A percentile compares a stretch with the other conserved stretches of the same genome.
These are phyloP conservation scores for Chenopodium formosanum DNA, from an alignment of 148 eudicot species.

Conservation along the genomic window DNA sequence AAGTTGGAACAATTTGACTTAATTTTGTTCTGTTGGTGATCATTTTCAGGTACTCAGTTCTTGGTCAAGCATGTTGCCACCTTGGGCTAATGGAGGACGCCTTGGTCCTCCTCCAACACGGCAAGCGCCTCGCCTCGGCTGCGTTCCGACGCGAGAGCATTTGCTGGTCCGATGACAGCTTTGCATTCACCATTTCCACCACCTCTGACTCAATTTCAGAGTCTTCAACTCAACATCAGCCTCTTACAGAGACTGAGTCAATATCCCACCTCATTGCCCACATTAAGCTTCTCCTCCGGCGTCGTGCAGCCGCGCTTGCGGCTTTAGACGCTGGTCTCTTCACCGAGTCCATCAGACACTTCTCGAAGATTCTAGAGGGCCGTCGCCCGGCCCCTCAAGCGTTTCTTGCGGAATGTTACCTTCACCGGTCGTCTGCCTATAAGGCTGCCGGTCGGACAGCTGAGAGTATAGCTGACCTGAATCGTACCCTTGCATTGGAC, in stretches of 20 bases:
- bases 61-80: constrained; percentile 96
- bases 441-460: constrained; percentile 62
- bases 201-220: constrained; percentile 22
- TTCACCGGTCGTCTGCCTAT: constrained; percentile 74
- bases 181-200: constrained; percentile 49
- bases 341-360: constrained; percentile 83
- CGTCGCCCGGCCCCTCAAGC: constrained; percentile 88
- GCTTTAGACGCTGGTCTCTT: constrained; percentile 83
- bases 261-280: constrained; percentile 67
- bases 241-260: constrained; percentile 55
- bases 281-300: constrained; percentile 84
- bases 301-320: constrained; percentile 79
- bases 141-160: constrained; percentile 92
- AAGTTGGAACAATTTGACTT: background rate
- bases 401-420: constrained; percentile 84
- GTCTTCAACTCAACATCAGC: constrained; percentile 27
- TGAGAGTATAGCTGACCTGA: constrained; percentile 78
- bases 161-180: constrained; percentile 79
- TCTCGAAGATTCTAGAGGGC: constrained; percentile 82
- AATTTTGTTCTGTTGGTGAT: background rate
- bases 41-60: constrained; percentile 62
- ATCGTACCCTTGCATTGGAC: constrained; percentile 70
- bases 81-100: constrained; percentile 97
- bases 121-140: constrained; percentile 84
- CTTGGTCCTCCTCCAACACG: constrained; percentile 85